Percentiles rank a stretch among this genome's conserved stretches.
These are phyloP conservation scores for Anthracocystis setariae DNA, from an alignment of 1,284 basidiomycete species.

Conservation along the genomic window DNA sequence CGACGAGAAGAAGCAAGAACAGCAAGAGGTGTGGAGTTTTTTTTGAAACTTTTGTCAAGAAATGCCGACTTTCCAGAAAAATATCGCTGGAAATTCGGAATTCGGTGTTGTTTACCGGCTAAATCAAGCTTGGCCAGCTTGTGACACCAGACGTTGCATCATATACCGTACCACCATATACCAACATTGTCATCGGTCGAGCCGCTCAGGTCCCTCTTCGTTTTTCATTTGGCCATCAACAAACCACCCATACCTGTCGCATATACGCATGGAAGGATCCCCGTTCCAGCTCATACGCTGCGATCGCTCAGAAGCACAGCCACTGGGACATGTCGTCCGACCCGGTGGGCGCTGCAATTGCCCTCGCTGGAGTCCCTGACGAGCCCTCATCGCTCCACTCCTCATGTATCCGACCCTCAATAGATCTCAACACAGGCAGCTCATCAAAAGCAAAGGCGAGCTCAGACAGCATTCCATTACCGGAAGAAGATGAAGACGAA, in stretches of 20 bases:
- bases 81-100: slow-evolving; percentile 10
- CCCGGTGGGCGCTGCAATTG: slow-evolving; percentile 56
- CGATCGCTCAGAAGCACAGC: no score
- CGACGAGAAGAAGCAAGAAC: not conserved
- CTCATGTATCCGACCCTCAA: slow-evolving; percentile 18
- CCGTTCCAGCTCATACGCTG: no score
- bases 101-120: slow-evolving; percentile 12
- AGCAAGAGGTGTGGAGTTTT: slow-evolving; percentile 27
- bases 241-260: slow-evolving; percentile 4
- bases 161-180: no score
- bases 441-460: slow-evolving; percentile 18
- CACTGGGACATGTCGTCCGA: slow-evolving; percentile 44
- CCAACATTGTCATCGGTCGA: no score
- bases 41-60: slow-evolving; percentile 3
- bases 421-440: not conserved
- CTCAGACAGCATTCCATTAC: slow-evolving; percentile 32
- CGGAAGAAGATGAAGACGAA: slow-evolving; percentile 49
- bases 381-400: slow-evolving; percentile 46
- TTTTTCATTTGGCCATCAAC: slow-evolving; percentile 1
- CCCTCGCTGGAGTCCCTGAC: slow-evolving; percentile 45
- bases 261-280: no score
- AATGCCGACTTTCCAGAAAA: slow-evolving; percentile 1
- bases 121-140: not conserved
- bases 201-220: no score
- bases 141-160: not conserved